Conservation (phyloP, 805 yeast species). For the Suhomyces vadensis region DNA sequence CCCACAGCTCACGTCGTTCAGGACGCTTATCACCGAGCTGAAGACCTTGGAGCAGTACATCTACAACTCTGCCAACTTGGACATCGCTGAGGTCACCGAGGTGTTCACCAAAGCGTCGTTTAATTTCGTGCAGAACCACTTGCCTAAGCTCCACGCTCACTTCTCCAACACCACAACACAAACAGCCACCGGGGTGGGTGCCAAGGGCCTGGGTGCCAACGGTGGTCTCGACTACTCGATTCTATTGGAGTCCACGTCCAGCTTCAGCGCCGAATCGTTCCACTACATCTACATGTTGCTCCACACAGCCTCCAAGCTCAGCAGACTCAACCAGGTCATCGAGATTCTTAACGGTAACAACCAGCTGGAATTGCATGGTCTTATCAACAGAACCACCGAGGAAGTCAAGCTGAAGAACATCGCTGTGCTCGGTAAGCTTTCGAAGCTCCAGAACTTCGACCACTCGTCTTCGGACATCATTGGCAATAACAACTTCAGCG, state of each 20-base stretch:
- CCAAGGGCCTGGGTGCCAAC: neutral
- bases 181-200: neutral
- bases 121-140: constrained; percentile 28
- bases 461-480: constrained; percentile 21
- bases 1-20: constrained; percentile 39
- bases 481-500: constrained; percentile 39
- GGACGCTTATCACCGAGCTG: constrained; percentile 34
- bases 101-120: constrained; percentile 31
- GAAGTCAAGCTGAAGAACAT: constrained; percentile 63
- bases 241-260: constrained; percentile 31
- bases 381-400: constrained; percentile 62
- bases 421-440: constrained; percentile 27
- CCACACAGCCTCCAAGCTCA: constrained; percentile 58
- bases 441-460: constrained; percentile 34
- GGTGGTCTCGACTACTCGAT: constrained; percentile 28
- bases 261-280: constrained; percentile 44
- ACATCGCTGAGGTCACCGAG: constrained; percentile 51
- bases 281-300: constrained; percentile 54
- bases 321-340: constrained; percentile 59
- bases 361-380: constrained; percentile 60
- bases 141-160: constrained; percentile 29
- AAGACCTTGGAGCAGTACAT: constrained; percentile 53
- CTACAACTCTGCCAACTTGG: constrained; percentile 57
- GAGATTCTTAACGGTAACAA: constrained; percentile 54
- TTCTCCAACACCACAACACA: constrained; percentile 17